Conservation (phyloP, 2,329 filamentous ascomycete genomes). For the Fusarium sp. region DNA sequence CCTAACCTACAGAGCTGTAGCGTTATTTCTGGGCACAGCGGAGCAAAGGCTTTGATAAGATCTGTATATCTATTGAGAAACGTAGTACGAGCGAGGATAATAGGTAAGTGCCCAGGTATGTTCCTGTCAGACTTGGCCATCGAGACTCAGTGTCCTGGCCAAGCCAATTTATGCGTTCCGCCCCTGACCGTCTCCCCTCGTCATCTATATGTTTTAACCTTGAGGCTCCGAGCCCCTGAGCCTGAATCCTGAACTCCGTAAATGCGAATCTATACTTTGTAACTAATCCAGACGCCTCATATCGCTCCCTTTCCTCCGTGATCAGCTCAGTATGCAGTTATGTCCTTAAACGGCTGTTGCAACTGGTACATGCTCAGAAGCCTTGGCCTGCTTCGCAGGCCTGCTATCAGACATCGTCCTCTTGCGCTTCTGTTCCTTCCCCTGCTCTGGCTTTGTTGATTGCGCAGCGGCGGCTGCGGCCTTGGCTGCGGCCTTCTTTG, state of each 20-base stretch:
- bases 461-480: conserved; percentile 61
- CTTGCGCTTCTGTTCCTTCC: conserved; percentile 50
- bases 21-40: neutral
- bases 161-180: neutral
- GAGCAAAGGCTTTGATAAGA: neutral
- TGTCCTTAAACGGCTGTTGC: conserved; percentile 30
- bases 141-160: neutral
- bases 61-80: neutral
- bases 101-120: neutral
- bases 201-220: conserved; percentile 1
- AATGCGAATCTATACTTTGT: conserved; percentile 32
- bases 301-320: neutral
- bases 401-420: conserved; percentile 54
- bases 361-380: conserved; percentile 43
- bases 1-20: neutral
- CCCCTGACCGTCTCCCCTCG: neutral
- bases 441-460: conserved; percentile 56
- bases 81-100: neutral
- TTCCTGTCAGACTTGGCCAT: neutral
- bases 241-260: conserved; percentile 38
- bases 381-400: conserved; percentile 35
- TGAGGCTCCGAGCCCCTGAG: conserved; percentile 7
- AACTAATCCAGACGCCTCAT: conserved; percentile 16
- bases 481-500: conserved; percentile 52
- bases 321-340: neutral